These are phyloP conservation scores for Blastocystis sp. DNA, from an alignment of 352 stramenopile genomes.

Conservation along the genomic window DNA sequence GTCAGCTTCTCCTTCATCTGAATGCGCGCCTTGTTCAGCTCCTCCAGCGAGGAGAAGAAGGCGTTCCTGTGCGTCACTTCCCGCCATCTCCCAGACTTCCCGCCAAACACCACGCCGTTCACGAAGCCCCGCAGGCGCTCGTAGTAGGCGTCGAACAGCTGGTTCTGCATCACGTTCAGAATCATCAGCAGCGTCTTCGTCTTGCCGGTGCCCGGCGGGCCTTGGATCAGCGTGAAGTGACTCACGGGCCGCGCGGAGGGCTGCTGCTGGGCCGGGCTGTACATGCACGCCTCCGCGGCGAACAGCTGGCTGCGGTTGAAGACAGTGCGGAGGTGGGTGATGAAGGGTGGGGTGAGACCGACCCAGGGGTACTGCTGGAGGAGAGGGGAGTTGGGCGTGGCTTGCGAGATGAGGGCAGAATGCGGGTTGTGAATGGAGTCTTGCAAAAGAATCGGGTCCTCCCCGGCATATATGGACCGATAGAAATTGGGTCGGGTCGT, in stretches of 20 bases:
- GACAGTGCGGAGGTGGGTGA: conserved; percentile 9
- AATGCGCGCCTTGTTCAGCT: conserved; percentile 48
- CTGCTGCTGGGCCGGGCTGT: background rate
- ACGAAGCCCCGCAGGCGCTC: conserved; percentile 36
- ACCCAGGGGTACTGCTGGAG: conserved; percentile 12
- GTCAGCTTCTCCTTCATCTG: conserved; percentile 64
- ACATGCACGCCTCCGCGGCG: conserved; percentile 42
- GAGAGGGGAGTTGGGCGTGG: conserved; percentile 6
- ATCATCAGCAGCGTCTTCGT: conserved; percentile 84
- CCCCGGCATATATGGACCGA: conserved; percentile 55
- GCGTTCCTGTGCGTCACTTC: background rate
- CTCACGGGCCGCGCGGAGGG: background rate
- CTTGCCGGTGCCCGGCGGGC: conserved; percentile 89
- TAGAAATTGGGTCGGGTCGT: conserved; percentile 6
- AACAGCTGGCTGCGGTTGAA: conserved; percentile 60
- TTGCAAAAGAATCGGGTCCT: conserved; percentile 6
- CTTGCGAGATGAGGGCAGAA: background rate
- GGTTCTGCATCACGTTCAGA: conserved; percentile 64
- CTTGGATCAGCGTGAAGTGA: conserved; percentile 81
- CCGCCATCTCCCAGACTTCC: background rate
- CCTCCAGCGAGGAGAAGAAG: conserved; percentile 41
- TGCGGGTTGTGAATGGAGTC: conserved; percentile 22
- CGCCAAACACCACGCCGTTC: background rate
- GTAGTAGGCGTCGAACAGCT: conserved; percentile 62
- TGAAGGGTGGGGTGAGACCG: background rate